A percentile compares a stretch with the other conserved stretches of the same genome.
These are phyloP conservation scores for Clitopilus passeckerianus DNA, from an alignment of 768 basidiomycete genomes.

Conservation along the genomic window DNA sequence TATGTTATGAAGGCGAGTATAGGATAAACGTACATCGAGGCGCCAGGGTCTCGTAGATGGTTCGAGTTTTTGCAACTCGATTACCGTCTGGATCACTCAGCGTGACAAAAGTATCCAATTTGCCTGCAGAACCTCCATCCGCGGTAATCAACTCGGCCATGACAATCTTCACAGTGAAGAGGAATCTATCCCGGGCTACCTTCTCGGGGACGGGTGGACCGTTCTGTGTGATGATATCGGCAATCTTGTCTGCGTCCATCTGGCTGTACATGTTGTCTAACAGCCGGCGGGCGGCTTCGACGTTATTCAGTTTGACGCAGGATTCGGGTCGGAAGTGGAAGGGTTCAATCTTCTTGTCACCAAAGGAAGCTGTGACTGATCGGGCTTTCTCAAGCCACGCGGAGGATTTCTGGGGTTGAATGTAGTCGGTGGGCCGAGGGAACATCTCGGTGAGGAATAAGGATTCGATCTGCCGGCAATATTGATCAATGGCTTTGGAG, in stretches of 20 bases:
- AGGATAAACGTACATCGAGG: slow-evolving; percentile 72
- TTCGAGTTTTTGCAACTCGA: slow-evolving; percentile 90
- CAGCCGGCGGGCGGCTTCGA: slow-evolving; percentile 85
- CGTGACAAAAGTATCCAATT: slow-evolving; percentile 88
- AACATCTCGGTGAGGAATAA: slow-evolving; percentile 97
- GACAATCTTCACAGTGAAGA: slow-evolving; percentile 93
- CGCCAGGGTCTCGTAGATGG: slow-evolving; percentile 84
- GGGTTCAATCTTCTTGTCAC: slow-evolving; percentile 90
- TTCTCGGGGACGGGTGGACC: slow-evolving; percentile 74
- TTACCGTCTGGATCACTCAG: slow-evolving; percentile 90
- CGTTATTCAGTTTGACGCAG: slow-evolving; percentile 96
- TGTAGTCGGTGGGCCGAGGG: slow-evolving; percentile 71
- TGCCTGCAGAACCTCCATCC: slow-evolving; percentile 74
- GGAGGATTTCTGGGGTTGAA: slow-evolving; percentile 82
- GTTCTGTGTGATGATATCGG: slow-evolving; percentile 50
- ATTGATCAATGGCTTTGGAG: slow-evolving; percentile 88
- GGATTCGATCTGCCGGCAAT: slow-evolving; percentile 81
- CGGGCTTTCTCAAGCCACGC: slow-evolving; percentile 87
- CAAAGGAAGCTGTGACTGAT: slow-evolving; percentile 59
- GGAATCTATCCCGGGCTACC: slow-evolving; percentile 58
- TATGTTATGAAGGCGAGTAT: slow-evolving; percentile 1
- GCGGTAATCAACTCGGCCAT: slow-evolving; percentile 85
- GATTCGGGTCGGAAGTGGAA: slow-evolving; percentile 94
- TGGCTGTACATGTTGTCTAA: slow-evolving; percentile 94
- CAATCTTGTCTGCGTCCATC: slow-evolving; percentile 84